A percentile compares a stretch with the other conserved stretches of the same genome.
Evolutionary conservation across 768 basidiomycete species (phyloP).

Genomic region (Russula lepida): DNA sequence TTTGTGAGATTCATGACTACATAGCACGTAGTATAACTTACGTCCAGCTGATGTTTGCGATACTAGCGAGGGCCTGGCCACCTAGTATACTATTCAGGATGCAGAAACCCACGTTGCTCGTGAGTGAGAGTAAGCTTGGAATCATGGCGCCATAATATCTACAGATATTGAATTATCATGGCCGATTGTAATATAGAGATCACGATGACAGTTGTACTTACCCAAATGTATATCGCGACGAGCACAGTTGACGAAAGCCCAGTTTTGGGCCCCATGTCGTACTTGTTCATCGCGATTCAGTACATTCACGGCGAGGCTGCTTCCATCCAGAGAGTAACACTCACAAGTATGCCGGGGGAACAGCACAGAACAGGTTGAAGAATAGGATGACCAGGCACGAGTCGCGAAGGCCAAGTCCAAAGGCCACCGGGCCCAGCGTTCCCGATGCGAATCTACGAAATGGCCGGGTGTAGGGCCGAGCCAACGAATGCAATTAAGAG

Average conservation of each 20-base stretch:
- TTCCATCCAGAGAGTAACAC: conserved; percentile 1
- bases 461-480: neutral
- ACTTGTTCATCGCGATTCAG: conserved; percentile 23
- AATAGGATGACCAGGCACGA: conserved; percentile 39
- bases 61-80: conserved; percentile 50
- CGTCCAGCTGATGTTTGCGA: conserved; percentile 45
- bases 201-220: conserved; percentile 23
- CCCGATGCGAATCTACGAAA: conserved; percentile 38
- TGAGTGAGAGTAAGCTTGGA: conserved; percentile 40
- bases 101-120: conserved; percentile 48
- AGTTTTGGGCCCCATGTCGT: conserved; percentile 72
- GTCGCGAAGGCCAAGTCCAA: conserved; percentile 36
- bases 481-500: neutral
- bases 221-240: conserved; percentile 55
- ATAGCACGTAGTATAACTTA: conserved; percentile 23
- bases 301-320: neutral
- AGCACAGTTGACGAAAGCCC: conserved; percentile 77
- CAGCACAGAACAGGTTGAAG: conserved; percentile 38
- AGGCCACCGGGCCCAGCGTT: conserved; percentile 38
- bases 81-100: conserved; percentile 54
- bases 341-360: conserved; percentile 38
- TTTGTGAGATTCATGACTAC: neutral
- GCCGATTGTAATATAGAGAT: neutral
- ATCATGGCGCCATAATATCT: conserved; percentile 50
- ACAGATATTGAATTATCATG: conserved; percentile 11